Conservation (phyloP, 202 grass and related monocot genomes). For the Digitaria exilis region DNA sequence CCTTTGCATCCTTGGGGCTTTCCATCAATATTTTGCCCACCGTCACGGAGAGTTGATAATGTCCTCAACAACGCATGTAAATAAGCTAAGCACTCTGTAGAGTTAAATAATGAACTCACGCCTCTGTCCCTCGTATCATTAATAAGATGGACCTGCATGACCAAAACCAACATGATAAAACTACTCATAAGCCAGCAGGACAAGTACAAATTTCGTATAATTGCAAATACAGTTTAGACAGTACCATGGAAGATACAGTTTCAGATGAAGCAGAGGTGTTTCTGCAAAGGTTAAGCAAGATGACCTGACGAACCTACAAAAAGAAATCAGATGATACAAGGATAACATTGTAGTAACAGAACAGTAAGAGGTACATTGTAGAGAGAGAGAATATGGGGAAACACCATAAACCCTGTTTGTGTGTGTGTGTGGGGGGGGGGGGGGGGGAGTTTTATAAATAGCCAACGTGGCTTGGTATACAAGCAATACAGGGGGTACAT, state of each 20-base stretch:
- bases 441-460: no score
- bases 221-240: conserved; percentile 13
- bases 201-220: conserved; percentile 19
- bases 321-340: conserved; percentile 29
- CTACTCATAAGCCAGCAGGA: conserved; percentile 16
- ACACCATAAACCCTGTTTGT: no score
- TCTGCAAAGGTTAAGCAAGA: conserved; percentile 85
- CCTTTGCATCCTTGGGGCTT: conserved; percentile 36
- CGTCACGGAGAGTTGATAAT: conserved; percentile 44
- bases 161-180: conserved; percentile 31
- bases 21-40: conserved; percentile 47
- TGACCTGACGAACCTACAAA: conserved; percentile 67
- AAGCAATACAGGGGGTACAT: no score
- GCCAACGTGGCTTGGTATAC: no score
- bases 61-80: conserved; percentile 58
- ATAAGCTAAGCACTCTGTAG: conserved; percentile 54
- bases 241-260: conserved; percentile 75
- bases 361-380: conserved; percentile 28
- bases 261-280: conserved; percentile 54
- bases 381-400: no score
- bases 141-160: conserved; percentile 64
- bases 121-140: conserved; percentile 49
- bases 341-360: conserved; percentile 32
- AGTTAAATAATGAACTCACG: conserved; percentile 47
- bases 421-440: no score